These are phyloP conservation scores for Gautieria morchelliformis DNA, from an alignment of 768 basidiomycete species.

Conservation along the genomic window DNA sequence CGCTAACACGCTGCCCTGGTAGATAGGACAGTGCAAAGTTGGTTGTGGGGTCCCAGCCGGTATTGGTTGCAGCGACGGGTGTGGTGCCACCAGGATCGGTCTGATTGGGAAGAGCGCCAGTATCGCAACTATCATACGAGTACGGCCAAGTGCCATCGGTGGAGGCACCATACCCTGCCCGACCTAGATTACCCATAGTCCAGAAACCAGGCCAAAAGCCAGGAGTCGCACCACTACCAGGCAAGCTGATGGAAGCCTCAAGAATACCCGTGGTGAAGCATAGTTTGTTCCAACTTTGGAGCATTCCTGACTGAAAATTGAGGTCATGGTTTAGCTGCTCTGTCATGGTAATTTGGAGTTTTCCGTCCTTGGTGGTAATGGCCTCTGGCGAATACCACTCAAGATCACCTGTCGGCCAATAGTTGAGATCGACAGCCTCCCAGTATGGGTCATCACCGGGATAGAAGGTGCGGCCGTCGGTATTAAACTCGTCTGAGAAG, in stretches of 20 bases:
- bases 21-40: constrained; percentile 54
- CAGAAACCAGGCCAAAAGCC: constrained; percentile 81
- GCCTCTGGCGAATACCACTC: constrained; percentile 79
- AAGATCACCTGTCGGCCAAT: constrained; percentile 74
- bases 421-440: constrained; percentile 84
- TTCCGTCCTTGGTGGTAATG: constrained; percentile 67
- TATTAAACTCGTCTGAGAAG: constrained; percentile 84
- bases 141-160: constrained; percentile 82
- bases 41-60: constrained; percentile 32
- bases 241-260: constrained; percentile 71
- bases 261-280: constrained; percentile 92
- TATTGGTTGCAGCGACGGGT: constrained; percentile 50
- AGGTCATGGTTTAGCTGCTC: constrained; percentile 65
- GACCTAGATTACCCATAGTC: constrained; percentile 56
- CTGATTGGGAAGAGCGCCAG: constrained; percentile 81
- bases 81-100: constrained; percentile 42
- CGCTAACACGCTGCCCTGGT: constrained; percentile 78
- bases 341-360: constrained; percentile 71
- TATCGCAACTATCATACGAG: constrained; percentile 75
- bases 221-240: constrained; percentile 47
- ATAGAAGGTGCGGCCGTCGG: constrained; percentile 62
- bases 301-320: constrained; percentile 64
- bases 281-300: constrained; percentile 88
- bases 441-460: constrained; percentile 76
- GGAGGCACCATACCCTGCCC: constrained; percentile 84